Evolutionary conservation across 495 filamentous ascomycete species (phyloP).

Genomic region (Rostrohypoxylon terebratum): DNA sequence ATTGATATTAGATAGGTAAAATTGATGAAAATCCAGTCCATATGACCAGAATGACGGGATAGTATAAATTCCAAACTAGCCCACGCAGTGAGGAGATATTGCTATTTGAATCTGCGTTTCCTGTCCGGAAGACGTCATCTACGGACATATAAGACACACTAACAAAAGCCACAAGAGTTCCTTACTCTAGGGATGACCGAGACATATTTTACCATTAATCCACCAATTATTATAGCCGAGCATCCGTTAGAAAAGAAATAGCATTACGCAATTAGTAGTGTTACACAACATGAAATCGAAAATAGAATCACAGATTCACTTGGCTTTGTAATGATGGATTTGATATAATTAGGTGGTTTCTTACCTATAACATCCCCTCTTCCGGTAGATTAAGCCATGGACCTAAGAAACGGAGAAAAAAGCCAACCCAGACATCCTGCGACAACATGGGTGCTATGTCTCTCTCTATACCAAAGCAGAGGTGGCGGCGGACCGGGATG

Average conservation of each 20-base stretch:
- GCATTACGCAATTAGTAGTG: neutral
- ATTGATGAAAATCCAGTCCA: neutral
- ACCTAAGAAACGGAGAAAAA: no score
- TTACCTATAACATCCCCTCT: no score
- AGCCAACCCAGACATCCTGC: no score
- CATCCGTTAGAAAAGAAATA: neutral
- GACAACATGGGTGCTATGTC: neutral
- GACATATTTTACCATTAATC: neutral
- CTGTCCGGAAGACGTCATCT: neutral
- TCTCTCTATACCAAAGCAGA: neutral
- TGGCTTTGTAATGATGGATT: neutral
- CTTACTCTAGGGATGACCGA: neutral
- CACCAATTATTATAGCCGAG: constrained; percentile 1
- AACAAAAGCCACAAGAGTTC: neutral
- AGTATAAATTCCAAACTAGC: neutral
- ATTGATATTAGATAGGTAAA: neutral
- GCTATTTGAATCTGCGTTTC: neutral
- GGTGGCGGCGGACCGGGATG: constrained; percentile 21
- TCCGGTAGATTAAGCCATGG: no score
- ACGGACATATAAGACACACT: neutral
- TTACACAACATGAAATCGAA: neutral
- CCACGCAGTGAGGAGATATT: neutral
- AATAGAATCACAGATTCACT: neutral
- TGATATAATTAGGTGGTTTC: neutral
- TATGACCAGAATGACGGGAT: neutral